phyloP scores from a whole-genome alignment of 2,329 filamentous ascomycete genomes.

The Stachybotrys chartarum region DNA sequence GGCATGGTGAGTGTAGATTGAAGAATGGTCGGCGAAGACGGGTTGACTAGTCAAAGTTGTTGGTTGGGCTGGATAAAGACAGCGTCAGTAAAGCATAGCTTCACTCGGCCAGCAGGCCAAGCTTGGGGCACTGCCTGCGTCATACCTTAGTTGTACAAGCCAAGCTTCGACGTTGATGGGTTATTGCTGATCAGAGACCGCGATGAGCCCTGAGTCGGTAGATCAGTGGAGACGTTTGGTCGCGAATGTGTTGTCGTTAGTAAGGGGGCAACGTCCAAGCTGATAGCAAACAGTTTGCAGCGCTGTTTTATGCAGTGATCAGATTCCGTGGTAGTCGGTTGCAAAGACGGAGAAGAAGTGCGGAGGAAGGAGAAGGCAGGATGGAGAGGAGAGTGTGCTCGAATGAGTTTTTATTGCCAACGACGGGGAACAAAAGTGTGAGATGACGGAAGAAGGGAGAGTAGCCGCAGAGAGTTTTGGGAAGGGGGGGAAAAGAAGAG shows the following conservation, averaged over 20 bases:
- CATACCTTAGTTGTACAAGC: background rate
- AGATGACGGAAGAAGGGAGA: background rate
- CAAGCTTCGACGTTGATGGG: background rate
- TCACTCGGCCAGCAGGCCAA: background rate
- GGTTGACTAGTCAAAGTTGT: background rate
- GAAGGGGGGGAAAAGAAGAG: slow-evolving; percentile 3
- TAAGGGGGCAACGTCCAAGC: too few species aligned
- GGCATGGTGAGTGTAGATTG: slow-evolving; percentile 20
- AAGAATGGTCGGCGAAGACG: background rate
- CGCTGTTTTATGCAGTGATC: too few species aligned
- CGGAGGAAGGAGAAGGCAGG: background rate
- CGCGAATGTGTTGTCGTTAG: too few species aligned
- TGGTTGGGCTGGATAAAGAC: background rate
- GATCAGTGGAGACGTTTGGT: background rate
- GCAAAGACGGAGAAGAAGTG: background rate
- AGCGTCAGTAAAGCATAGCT: background rate
- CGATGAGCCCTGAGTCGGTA: background rate
- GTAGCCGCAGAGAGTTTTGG: background rate
- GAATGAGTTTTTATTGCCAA: background rate
- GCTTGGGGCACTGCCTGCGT: background rate
- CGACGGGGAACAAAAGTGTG: background rate
- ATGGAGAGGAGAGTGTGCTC: background rate
- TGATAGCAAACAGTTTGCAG: too few species aligned
- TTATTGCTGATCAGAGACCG: background rate
- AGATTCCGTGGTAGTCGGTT: too few species aligned